Conservation (phyloP, 306 rosid species). For the Quercus cerris region DNA sequence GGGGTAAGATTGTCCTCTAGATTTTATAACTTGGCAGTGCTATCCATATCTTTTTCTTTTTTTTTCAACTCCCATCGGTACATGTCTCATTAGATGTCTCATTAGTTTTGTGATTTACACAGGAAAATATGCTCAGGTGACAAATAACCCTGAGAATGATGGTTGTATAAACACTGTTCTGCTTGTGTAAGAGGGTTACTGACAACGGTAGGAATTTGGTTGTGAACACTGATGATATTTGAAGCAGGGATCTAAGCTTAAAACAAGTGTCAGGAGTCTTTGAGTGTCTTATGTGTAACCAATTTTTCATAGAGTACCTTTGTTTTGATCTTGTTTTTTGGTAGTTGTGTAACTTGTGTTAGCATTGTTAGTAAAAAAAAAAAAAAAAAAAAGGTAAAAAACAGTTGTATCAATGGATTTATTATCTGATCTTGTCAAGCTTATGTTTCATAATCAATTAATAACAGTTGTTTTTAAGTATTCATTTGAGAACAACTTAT, state of each 20-base stretch:
- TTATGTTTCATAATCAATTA: not conserved
- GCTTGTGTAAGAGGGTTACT: conserved; percentile 51
- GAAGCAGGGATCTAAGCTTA: not conserved
- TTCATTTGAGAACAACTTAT: no score
- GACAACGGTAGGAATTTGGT: not conserved
- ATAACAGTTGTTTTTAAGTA: no score
- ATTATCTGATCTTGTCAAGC: not conserved
- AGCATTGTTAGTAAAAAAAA: not conserved
- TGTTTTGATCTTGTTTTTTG: not conserved
- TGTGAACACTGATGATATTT: not conserved
- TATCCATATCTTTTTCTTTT: not conserved
- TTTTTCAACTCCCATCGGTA: not conserved
- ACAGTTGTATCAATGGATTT: not conserved
- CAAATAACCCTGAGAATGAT: conserved; percentile 88
- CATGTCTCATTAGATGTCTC: not conserved
- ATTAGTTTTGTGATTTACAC: conserved; percentile 12
- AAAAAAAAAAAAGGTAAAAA: not conserved
- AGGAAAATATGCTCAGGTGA: conserved; percentile 97
- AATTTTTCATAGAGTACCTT: not conserved
- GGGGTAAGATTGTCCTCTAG: conserved; percentile 58
- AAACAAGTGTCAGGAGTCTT: not conserved
- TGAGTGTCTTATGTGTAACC: not conserved
- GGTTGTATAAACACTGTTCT: conserved; percentile 84
- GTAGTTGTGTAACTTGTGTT: no score
- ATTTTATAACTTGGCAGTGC: not conserved